These are phyloP conservation scores for Bacidia rubella DNA, from an alignment of 495 filamentous ascomycete genomes.

Conservation along the genomic window DNA sequence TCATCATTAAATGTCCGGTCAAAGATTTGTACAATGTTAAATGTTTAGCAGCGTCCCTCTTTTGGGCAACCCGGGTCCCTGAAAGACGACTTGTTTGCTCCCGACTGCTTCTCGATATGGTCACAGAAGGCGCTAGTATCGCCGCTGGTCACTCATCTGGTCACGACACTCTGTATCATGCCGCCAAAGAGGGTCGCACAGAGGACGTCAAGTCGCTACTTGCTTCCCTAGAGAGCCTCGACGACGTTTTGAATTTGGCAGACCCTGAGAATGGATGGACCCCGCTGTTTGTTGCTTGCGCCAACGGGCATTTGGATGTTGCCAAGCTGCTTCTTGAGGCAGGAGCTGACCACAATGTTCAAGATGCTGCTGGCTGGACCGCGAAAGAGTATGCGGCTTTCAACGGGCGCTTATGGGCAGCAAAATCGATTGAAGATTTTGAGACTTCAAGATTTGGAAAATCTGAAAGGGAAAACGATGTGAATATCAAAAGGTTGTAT, in stretches of 20 bases:
- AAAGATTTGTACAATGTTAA: no score
- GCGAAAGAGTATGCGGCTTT: conserved; percentile 19
- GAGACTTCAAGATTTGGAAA: background rate
- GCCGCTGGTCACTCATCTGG: no score
- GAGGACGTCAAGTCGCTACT: conserved; percentile 12
- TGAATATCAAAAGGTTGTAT: no score
- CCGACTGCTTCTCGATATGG: no score
- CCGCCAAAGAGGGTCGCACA: background rate
- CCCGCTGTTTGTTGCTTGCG: conserved; percentile 60
- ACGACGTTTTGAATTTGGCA: conserved; percentile 16
- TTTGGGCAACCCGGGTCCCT: no score
- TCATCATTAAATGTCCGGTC: no score
- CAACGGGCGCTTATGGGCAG: conserved; percentile 13
- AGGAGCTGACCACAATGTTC: conserved; percentile 37
- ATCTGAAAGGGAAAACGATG: background rate
- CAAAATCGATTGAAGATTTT: background rate
- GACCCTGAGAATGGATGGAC: conserved; percentile 68
- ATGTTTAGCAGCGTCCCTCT: no score
- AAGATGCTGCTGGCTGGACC: conserved; percentile 15
- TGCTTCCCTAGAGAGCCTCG: background rate
- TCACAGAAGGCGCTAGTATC: no score
- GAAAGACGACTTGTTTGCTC: no score
- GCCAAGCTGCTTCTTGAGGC: conserved; percentile 41
- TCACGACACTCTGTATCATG: no score
- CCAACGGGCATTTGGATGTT: conserved; percentile 52